These are phyloP conservation scores for Prinsepia uniflora DNA, from an alignment of 306 rosid species.

Conservation along the genomic window DNA sequence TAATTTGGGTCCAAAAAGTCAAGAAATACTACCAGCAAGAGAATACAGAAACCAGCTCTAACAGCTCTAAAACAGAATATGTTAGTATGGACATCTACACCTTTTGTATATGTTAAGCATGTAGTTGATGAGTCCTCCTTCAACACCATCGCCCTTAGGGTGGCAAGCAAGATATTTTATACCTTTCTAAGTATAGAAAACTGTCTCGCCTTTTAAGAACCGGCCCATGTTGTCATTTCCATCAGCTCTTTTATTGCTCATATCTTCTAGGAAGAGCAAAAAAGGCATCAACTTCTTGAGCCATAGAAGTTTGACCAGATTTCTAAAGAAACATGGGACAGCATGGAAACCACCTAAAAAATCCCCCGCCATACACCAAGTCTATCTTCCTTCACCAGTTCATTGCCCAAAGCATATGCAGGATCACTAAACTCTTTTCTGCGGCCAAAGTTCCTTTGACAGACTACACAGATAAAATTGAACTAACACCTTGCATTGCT, in stretches of 20 bases:
- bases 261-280: not conserved
- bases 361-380: slow-evolving; percentile 84
- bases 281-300: not conserved
- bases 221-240: not conserved
- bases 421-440: slow-evolving; percentile 68
- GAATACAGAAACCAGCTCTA: not conserved
- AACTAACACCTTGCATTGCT: slow-evolving; percentile 49
- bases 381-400: slow-evolving; percentile 73
- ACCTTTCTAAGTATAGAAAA: not conserved
- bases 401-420: slow-evolving; percentile 71
- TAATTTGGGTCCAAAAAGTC: not conserved
- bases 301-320: slow-evolving; percentile 59
- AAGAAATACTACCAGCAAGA: not conserved
- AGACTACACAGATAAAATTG: slow-evolving; percentile 69
- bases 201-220: not conserved
- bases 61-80: not conserved
- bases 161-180: not conserved
- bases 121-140: not conserved
- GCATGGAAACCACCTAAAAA: slow-evolving; percentile 84
- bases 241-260: not conserved
- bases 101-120: not conserved
- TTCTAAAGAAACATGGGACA: slow-evolving; percentile 40
- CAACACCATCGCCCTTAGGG: not conserved
- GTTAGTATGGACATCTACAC: too few species aligned
- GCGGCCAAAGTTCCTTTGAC: slow-evolving; percentile 84